Evolutionary conservation across 1,139 yeast genomes (phyloP), one percentile per base, ranked within the genome.

Genomic region (Yamadazyma friedrichii): DNA sequence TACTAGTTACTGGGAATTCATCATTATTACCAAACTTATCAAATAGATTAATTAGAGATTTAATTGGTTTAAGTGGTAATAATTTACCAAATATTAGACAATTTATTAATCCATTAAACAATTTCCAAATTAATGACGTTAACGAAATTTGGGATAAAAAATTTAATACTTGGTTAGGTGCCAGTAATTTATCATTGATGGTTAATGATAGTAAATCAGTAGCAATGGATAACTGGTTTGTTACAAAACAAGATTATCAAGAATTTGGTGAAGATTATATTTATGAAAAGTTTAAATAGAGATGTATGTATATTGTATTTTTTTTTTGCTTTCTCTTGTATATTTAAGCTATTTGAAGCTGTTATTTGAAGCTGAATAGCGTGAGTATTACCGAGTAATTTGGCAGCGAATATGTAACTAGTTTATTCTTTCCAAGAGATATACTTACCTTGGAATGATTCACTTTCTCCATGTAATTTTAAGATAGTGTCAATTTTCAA

Each of bases 1-100:
- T 84, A 9, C 74, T 85, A 31, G 68, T 85, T 40, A 82, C 86
- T 4, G 93, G 94, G 27, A 81, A 84, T 9, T 62, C 80, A 1
- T 75, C 88, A 1, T 64, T 77, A 43, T 66, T 82, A 22, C 74
- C 76, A 16, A 88, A 87, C 3, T 64, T 84, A 44, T 78, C 79
- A 37, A 82, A 78, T 48, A 74, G 87, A 53, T 63, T 85, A 9
- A 64, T 80, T 31, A 77, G 77, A 50, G 91, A 84, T 50, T 62
- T 82, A 43, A 63, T 74, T 36, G 70, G 76, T 46, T 63, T 74
- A 42, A 61, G 67, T 13, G 65, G 67, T 26, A 64, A 65, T 46
- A 65, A 62, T 47, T 71, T 80, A 46, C 82, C 84, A 12, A 79
- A 78, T 55, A 15, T 35, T 15, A 25, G 41, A 26, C 28, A 30